Percentiles rank a stretch among this genome's conserved stretches.
phyloP scores from a whole-genome alignment of 208 protist species.

The Acanthamoeba healyi region DNA sequence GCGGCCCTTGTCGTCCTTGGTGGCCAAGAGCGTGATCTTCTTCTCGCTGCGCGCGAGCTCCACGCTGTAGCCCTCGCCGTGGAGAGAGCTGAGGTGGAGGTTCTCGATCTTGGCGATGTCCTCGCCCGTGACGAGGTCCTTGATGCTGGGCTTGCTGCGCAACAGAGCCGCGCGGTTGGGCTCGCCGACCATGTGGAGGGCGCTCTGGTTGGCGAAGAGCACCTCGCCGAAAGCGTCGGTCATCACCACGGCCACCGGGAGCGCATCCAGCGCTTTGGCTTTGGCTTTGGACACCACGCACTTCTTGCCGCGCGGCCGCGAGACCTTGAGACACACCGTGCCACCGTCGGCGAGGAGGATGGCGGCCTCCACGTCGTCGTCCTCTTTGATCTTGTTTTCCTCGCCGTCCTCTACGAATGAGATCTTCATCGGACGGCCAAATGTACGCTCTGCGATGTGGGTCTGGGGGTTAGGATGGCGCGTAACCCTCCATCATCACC shows the following conservation, averaged over 20 bases:
- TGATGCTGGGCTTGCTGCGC: neutral
- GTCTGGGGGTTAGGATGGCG: no score
- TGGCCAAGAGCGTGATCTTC: slow-evolving; percentile 35
- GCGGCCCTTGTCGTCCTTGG: slow-evolving; percentile 26
- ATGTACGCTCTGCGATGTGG: slow-evolving; percentile 32
- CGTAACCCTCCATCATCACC: no score
- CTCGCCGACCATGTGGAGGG: neutral
- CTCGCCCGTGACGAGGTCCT: slow-evolving; percentile 21
- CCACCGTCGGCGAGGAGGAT: slow-evolving; percentile 22
- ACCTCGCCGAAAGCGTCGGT: slow-evolving; percentile 29
- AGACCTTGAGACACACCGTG: slow-evolving; percentile 53
- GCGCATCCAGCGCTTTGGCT: neutral
- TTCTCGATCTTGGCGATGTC: slow-evolving; percentile 41
- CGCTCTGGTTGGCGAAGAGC: slow-evolving; percentile 31
- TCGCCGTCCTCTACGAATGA: slow-evolving; percentile 33
- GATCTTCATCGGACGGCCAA: neutral
- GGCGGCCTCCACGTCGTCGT: slow-evolving; percentile 42
- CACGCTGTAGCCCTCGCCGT: slow-evolving; percentile 32
- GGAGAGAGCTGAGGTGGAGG: neutral
- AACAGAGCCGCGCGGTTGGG: neutral
- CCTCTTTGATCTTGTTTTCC: slow-evolving; percentile 26
- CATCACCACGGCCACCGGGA: slow-evolving; percentile 11
- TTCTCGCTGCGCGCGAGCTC: neutral
- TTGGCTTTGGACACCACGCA: neutral
- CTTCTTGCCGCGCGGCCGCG: neutral